Conservation (phyloP, 2,329 filamentous ascomycete species). For the Annulohypoxylon truncatum region DNA sequence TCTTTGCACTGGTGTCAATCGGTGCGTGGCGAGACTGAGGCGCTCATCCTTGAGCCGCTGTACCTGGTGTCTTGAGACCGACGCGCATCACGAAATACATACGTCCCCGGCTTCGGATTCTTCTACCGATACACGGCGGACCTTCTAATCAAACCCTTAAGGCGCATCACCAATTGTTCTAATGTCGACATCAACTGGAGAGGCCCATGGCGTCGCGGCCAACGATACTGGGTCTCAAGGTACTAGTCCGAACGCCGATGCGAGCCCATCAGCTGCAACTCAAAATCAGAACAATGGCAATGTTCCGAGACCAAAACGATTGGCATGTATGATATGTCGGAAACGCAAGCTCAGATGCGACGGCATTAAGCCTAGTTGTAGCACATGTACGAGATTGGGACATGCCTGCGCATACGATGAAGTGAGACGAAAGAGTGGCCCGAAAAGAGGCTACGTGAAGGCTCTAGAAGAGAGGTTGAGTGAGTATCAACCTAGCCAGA, state of each 20-base stretch:
- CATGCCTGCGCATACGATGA: constrained; percentile 93
- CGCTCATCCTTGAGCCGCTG: not conserved
- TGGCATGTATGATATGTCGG: constrained; percentile 93
- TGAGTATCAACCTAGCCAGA: constrained; percentile 59
- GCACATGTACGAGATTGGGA: constrained; percentile 86
- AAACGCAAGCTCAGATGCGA: constrained; percentile 94
- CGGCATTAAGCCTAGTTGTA: constrained; percentile 84
- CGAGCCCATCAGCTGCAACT: constrained; percentile 52
- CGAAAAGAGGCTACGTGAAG: constrained; percentile 95
- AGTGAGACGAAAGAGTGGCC: constrained; percentile 91
- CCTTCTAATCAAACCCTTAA: not conserved
- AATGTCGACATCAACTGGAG: constrained; percentile 43
- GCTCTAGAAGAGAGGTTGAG: constrained; percentile 91
- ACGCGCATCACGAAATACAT: constrained; percentile 27
- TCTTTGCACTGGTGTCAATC: constrained; percentile 1
- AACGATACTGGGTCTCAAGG: constrained; percentile 54
- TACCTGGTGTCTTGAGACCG: constrained; percentile 20
- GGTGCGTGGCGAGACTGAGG: constrained; percentile 3
- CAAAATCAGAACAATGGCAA: constrained; percentile 61
- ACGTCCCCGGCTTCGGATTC: constrained; percentile 13
- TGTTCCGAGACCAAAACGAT: constrained; percentile 85
- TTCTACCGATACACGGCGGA: not conserved
- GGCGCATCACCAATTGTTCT: not conserved
- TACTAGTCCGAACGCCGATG: constrained; percentile 53
- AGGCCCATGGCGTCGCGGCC: constrained; percentile 31